Evolutionary conservation across 2,329 filamentous ascomycete genomes (phyloP).

Genomic region (Grosmannia clavigera): DNA sequence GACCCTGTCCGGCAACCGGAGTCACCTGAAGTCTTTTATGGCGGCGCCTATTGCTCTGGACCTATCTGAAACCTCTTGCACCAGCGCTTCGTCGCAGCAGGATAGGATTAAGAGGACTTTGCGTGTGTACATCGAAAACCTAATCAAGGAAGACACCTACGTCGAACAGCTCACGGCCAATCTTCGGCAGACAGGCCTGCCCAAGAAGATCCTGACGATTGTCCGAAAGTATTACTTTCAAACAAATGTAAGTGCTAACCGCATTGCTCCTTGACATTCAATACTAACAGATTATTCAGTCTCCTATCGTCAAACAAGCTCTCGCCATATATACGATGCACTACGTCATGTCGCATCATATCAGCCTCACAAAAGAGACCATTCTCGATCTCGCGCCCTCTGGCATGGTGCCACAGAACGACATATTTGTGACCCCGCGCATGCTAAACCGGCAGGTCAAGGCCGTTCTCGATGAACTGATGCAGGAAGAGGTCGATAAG

Average conservation of each 20-base stretch:
- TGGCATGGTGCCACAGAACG: conserved; percentile 30
- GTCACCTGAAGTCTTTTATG: conserved; percentile 27
- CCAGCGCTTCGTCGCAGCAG: conserved; percentile 25
- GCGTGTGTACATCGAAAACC: conserved; percentile 35
- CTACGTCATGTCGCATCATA: conserved; percentile 42
- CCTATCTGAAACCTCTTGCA: conserved; percentile 23
- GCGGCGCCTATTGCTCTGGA: conserved; percentile 41
- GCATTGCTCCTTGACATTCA: background rate
- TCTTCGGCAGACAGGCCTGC: conserved; percentile 31
- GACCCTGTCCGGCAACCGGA: conserved; percentile 19
- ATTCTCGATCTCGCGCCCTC: conserved; percentile 28
- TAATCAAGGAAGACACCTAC: conserved; percentile 34
- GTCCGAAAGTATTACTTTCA: conserved; percentile 34
- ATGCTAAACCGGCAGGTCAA: conserved; percentile 46
- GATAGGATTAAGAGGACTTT: conserved; percentile 28
- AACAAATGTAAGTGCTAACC: conserved; percentile 25
- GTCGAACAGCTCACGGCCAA: conserved; percentile 38
- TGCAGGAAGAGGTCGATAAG: conserved; percentile 35
- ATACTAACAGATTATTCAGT: conserved; percentile 17
- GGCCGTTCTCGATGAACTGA: conserved; percentile 41
- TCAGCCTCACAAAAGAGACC: conserved; percentile 35
- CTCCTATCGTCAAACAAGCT: conserved; percentile 38
- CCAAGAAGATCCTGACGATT: conserved; percentile 32
- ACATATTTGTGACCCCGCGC: conserved; percentile 35
- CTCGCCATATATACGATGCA: conserved; percentile 44